These are phyloP conservation scores for Pythium insidiosum DNA, from an alignment of 352 stramenopile species.

Conservation along the genomic window DNA sequence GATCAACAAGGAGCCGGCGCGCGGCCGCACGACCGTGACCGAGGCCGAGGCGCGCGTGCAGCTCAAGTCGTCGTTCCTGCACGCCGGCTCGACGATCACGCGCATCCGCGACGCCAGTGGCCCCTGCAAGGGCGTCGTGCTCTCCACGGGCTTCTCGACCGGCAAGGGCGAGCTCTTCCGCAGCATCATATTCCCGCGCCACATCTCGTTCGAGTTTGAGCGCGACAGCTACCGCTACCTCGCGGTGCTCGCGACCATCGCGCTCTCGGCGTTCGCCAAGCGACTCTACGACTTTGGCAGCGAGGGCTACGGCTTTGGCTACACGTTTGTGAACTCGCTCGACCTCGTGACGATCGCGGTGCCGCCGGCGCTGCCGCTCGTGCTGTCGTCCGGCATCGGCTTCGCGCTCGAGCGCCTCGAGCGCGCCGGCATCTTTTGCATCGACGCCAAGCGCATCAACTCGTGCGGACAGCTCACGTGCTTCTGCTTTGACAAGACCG, in stretches of 20 bases:
- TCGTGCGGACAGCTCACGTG: constrained; percentile 40
- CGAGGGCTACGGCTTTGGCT: constrained; percentile 15
- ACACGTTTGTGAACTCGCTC: constrained; percentile 36
- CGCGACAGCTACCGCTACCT: constrained; percentile 63
- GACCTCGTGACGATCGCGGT: constrained; percentile 61
- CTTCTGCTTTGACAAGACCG: constrained; percentile 68
- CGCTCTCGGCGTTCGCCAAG: constrained; percentile 46
- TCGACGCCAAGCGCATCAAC: constrained; percentile 56
- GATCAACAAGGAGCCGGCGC: constrained; percentile 28
- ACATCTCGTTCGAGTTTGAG: constrained; percentile 52
- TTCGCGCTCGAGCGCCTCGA: constrained; percentile 49
- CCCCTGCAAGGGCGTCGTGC: constrained; percentile 37
- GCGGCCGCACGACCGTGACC: constrained; percentile 10
- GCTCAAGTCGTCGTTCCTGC: constrained; percentile 25
- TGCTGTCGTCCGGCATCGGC: constrained; percentile 43
- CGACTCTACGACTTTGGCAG: constrained; percentile 25
- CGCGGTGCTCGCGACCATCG: constrained; percentile 27
- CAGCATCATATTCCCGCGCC: constrained; percentile 51
- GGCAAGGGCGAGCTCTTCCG: constrained; percentile 68
- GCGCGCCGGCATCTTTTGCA: constrained; percentile 43
- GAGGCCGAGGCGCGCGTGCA: constrained; percentile 17
- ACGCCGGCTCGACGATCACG: constrained; percentile 25
- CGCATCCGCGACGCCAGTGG: constrained; percentile 9
- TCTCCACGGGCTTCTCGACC: constrained; percentile 54
- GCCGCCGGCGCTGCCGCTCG: constrained; percentile 42